Base-by-base conservation (phyloP, 148 eudicot genomes). In the Camellia sinensis region DNA sequence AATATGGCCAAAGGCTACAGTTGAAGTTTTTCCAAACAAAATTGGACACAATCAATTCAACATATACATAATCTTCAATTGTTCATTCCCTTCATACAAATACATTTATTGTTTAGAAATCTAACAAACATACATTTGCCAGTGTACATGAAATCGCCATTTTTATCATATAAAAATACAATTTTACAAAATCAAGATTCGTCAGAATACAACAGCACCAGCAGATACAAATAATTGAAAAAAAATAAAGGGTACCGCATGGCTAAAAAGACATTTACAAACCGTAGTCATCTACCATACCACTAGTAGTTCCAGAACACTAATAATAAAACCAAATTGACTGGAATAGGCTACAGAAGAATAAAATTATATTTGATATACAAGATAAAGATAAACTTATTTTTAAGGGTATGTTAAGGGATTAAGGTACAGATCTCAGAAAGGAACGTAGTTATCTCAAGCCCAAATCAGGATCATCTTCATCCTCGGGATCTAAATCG, bases 401-500 rank as follows among this genome's bases (percentile, higher is more conserved):
- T 22, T 7, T 22, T 64, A 21, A 73, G 12, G 14, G 14, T 75
- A 53, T n/a, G 5, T 48, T 37, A n/a, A 1, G 1, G 14, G 56
- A 19, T 44, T 67, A 40, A 66, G 52, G 41, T 68, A 43, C 66
- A n/a, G 18, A 54, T 53, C 61, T 11, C 44, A 40, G 8, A 56
- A 67, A 41, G 4, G 52, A 48, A 48, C 44, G 56, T 29, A 48
- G 79, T 63, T 82, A 82, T 77, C 77, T 40, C 74, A 73, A 64
- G 79, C 78, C 62, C 81, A 83, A 65, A 61, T 85, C 74, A 45
- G 61, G 84, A 85, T 85, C 85, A 53, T 83, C 89, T 57, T 81
- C 87, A 17, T 84, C 85, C 29, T 88, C 87, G 63, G 77, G 88
- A 77, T 84, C 89, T 66, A 81, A 79, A 74, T 90, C 87, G 75